Conservation (phyloP, 257 asterid species). For the Lithospermum erythrorhizon region DNA sequence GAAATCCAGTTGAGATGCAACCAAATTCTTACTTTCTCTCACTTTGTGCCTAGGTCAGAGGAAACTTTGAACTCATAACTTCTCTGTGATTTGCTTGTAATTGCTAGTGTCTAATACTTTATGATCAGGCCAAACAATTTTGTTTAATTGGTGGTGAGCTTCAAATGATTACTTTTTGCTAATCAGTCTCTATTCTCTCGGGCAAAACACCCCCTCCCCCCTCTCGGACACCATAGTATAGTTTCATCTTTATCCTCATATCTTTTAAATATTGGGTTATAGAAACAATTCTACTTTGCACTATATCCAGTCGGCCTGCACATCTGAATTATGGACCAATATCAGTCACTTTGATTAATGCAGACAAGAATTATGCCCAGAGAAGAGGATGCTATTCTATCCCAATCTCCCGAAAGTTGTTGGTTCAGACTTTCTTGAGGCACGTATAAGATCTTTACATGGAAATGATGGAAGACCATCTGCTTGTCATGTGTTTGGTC, state of each 20-base stretch:
- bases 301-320: too few species aligned
- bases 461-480: slow-evolving; percentile 36
- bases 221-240: too few species aligned
- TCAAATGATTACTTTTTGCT: too few species aligned
- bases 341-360: slow-evolving; percentile 5
- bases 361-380: slow-evolving; percentile 91
- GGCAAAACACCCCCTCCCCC: too few species aligned
- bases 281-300: too few species aligned
- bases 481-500: slow-evolving; percentile 82
- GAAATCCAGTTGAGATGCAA: slow-evolving; percentile 52
- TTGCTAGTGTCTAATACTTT: background rate
- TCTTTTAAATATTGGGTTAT: too few species aligned
- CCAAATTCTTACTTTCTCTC: slow-evolving; percentile 62
- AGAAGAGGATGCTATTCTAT: slow-evolving; percentile 92
- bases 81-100: background rate
- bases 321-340: too few species aligned
- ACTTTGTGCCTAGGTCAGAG: slow-evolving; percentile 77
- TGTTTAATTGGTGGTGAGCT: background rate
- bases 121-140: background rate
- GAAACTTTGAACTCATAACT: slow-evolving; percentile 5
- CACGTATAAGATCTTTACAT: slow-evolving; percentile 58
- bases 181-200: too few species aligned
- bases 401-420: slow-evolving; percentile 80
- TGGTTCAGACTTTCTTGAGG: slow-evolving; percentile 73
- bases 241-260: too few species aligned